phyloP scores from a whole-genome alignment of 1,139 yeast genomes.

The Debaryomyces fabryi region DNA sequence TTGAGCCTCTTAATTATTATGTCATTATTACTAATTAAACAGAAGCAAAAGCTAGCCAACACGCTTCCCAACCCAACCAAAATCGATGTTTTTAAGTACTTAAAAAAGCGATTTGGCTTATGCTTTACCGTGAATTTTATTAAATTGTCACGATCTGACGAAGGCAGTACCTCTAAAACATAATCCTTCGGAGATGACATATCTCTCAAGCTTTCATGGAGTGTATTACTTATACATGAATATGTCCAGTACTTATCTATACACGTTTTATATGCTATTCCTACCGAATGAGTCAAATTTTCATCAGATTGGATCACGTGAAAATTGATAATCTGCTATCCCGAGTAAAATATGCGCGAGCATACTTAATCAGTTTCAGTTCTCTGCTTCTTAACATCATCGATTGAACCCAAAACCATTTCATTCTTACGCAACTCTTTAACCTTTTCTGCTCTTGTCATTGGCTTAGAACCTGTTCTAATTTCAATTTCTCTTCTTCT shows the following conservation, averaged over 20 bases:
- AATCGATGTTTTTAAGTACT: not conserved
- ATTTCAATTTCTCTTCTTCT: constrained; percentile 46
- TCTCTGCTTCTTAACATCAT: constrained; percentile 34
- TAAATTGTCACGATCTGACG: constrained; percentile 15
- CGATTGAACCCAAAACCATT: constrained; percentile 66
- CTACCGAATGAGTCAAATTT: constrained; percentile 1
- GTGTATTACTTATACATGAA: not conserved
- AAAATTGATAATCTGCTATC: constrained; percentile 2
- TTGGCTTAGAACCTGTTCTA: constrained; percentile 44
- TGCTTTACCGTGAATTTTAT: constrained; percentile 19
- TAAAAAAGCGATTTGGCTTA: constrained; percentile 1
- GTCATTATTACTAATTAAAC: not conserved
- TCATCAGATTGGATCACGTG: constrained; percentile 7
- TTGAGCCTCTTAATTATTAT: not conserved
- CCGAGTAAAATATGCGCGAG: not conserved
- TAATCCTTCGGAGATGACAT: constrained; percentile 40
- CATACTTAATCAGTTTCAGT: constrained; percentile 8
- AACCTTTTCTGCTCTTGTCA: constrained; percentile 55
- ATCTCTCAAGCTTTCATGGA: constrained; percentile 15
- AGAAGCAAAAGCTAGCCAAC: not conserved
- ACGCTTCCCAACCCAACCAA: not conserved
- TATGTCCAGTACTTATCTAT: constrained; percentile 2
- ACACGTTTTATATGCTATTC: not conserved
- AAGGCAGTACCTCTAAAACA: constrained; percentile 32
- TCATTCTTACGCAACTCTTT: constrained; percentile 65